Evolutionary conservation across 192 early-diverging fungal species (phyloP).

Genomic region (Gryganskiella cystojenkinii): DNA sequence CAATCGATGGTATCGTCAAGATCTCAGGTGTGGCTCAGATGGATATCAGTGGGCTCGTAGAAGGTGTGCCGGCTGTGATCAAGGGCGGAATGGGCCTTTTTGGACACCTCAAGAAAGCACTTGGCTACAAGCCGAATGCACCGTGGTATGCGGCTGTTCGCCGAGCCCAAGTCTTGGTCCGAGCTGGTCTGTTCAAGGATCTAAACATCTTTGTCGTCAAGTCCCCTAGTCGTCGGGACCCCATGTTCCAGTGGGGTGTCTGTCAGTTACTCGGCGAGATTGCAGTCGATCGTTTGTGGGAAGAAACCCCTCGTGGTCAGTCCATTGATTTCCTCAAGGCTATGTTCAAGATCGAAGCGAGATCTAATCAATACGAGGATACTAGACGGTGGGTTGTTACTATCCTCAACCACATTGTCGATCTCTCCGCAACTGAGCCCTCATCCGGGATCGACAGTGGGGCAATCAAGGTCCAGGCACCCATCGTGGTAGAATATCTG

Average conservation of each 20-base stretch:
- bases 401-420: neutral
- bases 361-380: neutral
- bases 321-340: neutral
- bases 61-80: neutral
- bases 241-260: neutral
- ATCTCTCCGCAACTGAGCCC: neutral
- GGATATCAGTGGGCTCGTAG: neutral
- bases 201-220: neutral
- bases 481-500: neutral
- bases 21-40: neutral
- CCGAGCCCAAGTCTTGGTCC: neutral
- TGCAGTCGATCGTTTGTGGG: neutral
- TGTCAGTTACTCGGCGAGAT: neutral
- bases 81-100: neutral
- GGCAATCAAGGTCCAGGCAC: neutral
- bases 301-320: neutral
- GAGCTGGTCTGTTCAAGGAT: neutral
- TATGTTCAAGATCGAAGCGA: neutral
- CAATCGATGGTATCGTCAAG: neutral
- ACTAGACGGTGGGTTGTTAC: neutral
- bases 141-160: neutral
- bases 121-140: neutral
- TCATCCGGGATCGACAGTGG: too few relatives aligned
- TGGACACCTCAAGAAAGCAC: neutral
- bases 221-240: neutral